Conservation (phyloP, 106 monocot genomes). For the Agapanthus africanus region DNA sequence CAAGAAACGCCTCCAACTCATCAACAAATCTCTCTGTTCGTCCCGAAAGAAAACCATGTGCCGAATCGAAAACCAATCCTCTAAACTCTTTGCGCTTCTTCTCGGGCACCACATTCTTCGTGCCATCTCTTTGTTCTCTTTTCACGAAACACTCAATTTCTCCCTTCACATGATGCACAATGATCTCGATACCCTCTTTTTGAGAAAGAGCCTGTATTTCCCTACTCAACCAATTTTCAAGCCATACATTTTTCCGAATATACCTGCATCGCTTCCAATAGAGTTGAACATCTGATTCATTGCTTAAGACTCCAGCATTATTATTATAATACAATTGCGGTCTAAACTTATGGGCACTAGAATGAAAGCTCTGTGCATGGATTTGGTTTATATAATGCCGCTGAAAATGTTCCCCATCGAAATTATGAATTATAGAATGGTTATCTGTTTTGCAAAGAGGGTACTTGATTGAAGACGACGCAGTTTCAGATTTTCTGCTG, state of each 20-base stretch:
- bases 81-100: conserved; percentile 48
- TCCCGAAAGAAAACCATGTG: conserved; percentile 44
- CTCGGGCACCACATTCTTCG: conserved; percentile 19
- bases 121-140: conserved; percentile 30
- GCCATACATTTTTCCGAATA: conserved; percentile 45
- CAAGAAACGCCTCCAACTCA: conserved; percentile 76
- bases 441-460: conserved; percentile 44
- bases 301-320: conserved; percentile 10
- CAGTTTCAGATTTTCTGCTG: conserved; percentile 7
- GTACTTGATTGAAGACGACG: conserved; percentile 27
- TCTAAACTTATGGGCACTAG: conserved; percentile 40
- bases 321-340: conserved; percentile 17
- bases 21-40: conserved; percentile 43
- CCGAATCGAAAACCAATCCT: conserved; percentile 48
- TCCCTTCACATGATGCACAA: conserved; percentile 80
- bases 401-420: conserved; percentile 50
- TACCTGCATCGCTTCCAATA: conserved; percentile 57
- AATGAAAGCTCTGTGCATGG: conserved; percentile 29
- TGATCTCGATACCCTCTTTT: conserved; percentile 68
- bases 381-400: conserved; percentile 35
- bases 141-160: conserved; percentile 53
- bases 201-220: conserved; percentile 66
- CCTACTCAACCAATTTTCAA: conserved; percentile 59
- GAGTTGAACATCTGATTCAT: conserved; percentile 26
- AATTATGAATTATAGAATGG: conserved; percentile 43